phyloP scores from a whole-genome alignment of 2,329 filamentous ascomycete species.

The Arthrobotrys conoides region DNA sequence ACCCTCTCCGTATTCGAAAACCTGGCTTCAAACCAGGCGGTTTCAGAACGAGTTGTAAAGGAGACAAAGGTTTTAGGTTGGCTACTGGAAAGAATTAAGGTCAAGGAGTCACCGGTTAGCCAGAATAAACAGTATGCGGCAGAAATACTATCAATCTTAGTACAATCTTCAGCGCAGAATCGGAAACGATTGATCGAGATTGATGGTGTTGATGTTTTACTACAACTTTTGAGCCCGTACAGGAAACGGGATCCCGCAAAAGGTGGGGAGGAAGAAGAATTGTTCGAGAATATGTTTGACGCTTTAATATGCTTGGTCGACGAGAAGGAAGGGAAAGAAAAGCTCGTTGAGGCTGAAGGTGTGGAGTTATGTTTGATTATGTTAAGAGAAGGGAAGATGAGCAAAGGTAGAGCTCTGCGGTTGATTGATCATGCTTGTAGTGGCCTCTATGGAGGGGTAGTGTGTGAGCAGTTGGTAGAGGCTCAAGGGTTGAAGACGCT shows the following conservation, averaged over 20 bases:
- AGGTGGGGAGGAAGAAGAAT: slow-evolving; percentile 92
- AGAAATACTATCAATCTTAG: slow-evolving; percentile 89
- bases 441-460: slow-evolving; percentile 72
- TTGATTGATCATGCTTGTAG: slow-evolving; percentile 85
- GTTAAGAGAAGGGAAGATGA: slow-evolving; percentile 88
- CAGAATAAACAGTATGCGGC: slow-evolving; percentile 98
- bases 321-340: slow-evolving; percentile 79
- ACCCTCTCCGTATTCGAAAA: slow-evolving; percentile 83
- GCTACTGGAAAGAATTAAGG: slow-evolving; percentile 81
- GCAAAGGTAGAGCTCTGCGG: slow-evolving; percentile 81
- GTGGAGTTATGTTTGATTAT: slow-evolving; percentile 93
- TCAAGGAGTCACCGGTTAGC: slow-evolving; percentile 76
- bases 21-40: slow-evolving; percentile 78
- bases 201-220: slow-evolving; percentile 82
- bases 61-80: slow-evolving; percentile 80
- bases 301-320: slow-evolving; percentile 84
- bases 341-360: slow-evolving; percentile 90
- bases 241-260: slow-evolving; percentile 87
- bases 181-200: slow-evolving; percentile 75
- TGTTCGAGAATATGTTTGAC: slow-evolving; percentile 93
- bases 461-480: slow-evolving; percentile 84
- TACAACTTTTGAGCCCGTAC: slow-evolving; percentile 88
- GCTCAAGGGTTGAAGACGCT: slow-evolving; percentile 85
- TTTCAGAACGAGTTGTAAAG: slow-evolving; percentile 80
- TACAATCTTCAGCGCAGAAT: slow-evolving; percentile 80